Conservation (phyloP, 495 filamentous ascomycete genomes). For the Podospora fimiseda region DNA sequence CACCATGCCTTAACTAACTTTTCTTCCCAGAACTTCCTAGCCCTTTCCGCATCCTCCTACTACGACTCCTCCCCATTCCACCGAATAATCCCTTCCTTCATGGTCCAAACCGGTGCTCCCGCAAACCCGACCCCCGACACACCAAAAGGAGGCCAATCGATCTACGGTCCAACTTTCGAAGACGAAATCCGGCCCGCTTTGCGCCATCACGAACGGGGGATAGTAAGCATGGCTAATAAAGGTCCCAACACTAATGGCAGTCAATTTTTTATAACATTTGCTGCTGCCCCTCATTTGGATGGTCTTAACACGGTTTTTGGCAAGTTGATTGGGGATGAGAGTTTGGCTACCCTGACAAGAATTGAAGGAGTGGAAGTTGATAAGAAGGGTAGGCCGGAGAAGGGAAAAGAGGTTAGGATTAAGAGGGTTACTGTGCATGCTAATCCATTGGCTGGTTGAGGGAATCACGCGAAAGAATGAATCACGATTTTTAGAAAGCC, state of each 20-base stretch:
- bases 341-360: slow-evolving; percentile 61
- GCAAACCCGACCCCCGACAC: slow-evolving; percentile 51
- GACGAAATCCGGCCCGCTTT: slow-evolving; percentile 88
- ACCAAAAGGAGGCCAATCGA: slow-evolving; percentile 76
- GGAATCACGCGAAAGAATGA: not conserved
- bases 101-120: slow-evolving; percentile 84
- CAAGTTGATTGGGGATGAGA: slow-evolving; percentile 61
- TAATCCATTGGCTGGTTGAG: slow-evolving; percentile 78
- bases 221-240: slow-evolving; percentile 93
- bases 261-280: slow-evolving; percentile 90
- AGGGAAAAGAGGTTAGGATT: slow-evolving; percentile 52
- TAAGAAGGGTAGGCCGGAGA: slow-evolving; percentile 79
- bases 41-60: slow-evolving; percentile 82
- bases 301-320: slow-evolving; percentile 93
- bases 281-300: slow-evolving; percentile 83
- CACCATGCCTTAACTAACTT: not conserved
- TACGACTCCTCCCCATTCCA: slow-evolving; percentile 90
- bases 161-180: slow-evolving; percentile 78
- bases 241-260: slow-evolving; percentile 80
- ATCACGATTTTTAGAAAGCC: too few species aligned
- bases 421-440: slow-evolving; percentile 82
- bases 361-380: slow-evolving; percentile 77
- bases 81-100: slow-evolving; percentile 82
- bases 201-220: slow-evolving; percentile 77
- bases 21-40: slow-evolving; percentile 88